phyloP scores from a whole-genome alignment of 805 yeast species.

The Zygosaccharomyces bailii region DNA sequence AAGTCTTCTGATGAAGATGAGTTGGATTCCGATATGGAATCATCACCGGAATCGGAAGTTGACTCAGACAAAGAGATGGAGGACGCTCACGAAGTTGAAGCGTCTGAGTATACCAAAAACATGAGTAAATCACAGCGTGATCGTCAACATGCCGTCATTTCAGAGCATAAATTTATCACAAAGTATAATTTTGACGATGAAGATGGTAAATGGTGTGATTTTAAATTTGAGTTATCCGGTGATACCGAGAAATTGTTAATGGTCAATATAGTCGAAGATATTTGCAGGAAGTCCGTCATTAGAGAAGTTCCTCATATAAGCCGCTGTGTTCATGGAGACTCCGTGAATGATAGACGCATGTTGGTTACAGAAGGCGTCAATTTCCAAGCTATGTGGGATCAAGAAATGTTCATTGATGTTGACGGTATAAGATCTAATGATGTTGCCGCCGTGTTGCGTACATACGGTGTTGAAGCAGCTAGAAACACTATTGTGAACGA shows the following conservation, averaged over 20 bases:
- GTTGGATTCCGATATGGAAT: constrained; percentile 39
- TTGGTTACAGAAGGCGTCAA: constrained; percentile 97
- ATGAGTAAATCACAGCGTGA: constrained; percentile 66
- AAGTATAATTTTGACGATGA: constrained; percentile 87
- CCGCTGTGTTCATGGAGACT: constrained; percentile 81
- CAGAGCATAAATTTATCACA: constrained; percentile 68
- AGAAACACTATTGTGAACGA: constrained; percentile 95
- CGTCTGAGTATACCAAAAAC: constrained; percentile 27
- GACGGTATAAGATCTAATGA: constrained; percentile 90
- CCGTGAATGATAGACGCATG: constrained; percentile 66
- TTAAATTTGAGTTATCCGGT: constrained; percentile 76
- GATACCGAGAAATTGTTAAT: constrained; percentile 88
- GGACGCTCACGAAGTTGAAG: constrained; percentile 28
- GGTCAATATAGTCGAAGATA: constrained; percentile 93
- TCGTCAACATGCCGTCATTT: constrained; percentile 79
- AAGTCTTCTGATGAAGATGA: constrained; percentile 70
- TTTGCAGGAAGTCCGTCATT: constrained; percentile 85
- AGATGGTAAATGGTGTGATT: constrained; percentile 88
- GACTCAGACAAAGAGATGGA: constrained; percentile 45
- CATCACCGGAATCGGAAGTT: constrained; percentile 40
- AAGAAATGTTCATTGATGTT: constrained; percentile 86
- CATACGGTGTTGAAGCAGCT: constrained; percentile 99
- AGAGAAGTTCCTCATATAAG: constrained; percentile 90
- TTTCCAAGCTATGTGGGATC: constrained; percentile 97
- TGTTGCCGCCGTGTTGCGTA: constrained; percentile 79